Percentiles rank a stretch among this genome's conserved stretches.
phyloP scores from a whole-genome alignment of 2,329 filamentous ascomycete species.

The Aspergillus vadensis region DNA sequence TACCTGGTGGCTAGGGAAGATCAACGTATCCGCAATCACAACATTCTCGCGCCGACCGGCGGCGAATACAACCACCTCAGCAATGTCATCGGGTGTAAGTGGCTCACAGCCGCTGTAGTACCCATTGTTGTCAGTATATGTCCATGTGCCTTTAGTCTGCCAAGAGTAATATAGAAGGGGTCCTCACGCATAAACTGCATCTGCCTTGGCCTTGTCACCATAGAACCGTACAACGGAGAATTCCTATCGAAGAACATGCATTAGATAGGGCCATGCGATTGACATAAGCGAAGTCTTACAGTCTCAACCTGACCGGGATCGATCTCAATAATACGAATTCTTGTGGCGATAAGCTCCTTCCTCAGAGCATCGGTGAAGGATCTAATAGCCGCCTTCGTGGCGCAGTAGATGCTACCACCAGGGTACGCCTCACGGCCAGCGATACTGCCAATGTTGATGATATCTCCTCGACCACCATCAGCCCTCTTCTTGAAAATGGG shows the following conservation, averaged over 20 bases:
- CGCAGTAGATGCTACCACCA: conserved; percentile 89
- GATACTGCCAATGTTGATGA: conserved; percentile 93
- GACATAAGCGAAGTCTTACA: conserved; percentile 44
- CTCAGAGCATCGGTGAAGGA: conserved; percentile 81
- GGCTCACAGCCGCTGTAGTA: conserved; percentile 69
- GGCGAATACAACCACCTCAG: conserved; percentile 84
- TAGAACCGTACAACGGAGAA: conserved; percentile 87
- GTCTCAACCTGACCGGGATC: conserved; percentile 94
- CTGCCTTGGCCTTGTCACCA: conserved; percentile 85
- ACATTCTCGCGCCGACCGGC: conserved; percentile 86
- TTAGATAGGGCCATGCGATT: conserved; percentile 8
- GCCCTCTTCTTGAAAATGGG: conserved; percentile 71
- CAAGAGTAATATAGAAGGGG: conserved; percentile 17
- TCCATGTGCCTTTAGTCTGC: neutral
- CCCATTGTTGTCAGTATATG: neutral
- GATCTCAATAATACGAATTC: conserved; percentile 82
- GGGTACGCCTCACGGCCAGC: conserved; percentile 86
- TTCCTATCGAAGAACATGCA: conserved; percentile 55
- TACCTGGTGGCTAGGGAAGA: conserved; percentile 90
- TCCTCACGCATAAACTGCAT: conserved; percentile 79
- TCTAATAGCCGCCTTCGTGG: conserved; percentile 84
- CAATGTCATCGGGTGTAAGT: conserved; percentile 85
- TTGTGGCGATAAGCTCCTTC: conserved; percentile 77
- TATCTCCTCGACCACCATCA: conserved; percentile 80
- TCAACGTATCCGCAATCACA: conserved; percentile 80